Evolutionary conservation across 78 protist genomes (phyloP).

Genomic region (Pirum gemmata): DNA sequence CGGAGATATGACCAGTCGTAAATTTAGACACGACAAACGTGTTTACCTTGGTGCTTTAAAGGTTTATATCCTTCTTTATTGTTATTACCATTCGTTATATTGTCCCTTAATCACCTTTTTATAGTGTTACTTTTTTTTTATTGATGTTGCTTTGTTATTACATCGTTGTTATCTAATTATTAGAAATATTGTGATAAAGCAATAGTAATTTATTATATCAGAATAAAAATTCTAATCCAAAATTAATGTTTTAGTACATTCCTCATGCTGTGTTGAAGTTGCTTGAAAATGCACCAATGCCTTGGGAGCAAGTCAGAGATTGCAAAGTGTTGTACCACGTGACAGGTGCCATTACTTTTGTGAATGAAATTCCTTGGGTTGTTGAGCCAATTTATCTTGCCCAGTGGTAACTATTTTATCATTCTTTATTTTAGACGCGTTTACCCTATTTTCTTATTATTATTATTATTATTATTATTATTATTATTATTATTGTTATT

Average conservation of each 20-base stretch:
- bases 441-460: too few relatives aligned
- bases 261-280: constrained; percentile 97
- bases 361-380: constrained; percentile 94
- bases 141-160: too few relatives aligned
- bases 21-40: constrained; percentile 89
- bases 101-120: too few relatives aligned
- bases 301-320: constrained; percentile 87
- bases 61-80: neutral
- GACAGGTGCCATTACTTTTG: constrained; percentile 98
- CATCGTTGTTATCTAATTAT: neutral
- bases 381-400: constrained; percentile 94
- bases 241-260: constrained; percentile 60
- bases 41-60: constrained; percentile 97
- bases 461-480: too few relatives aligned
- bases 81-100: too few relatives aligned
- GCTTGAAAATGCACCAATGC: constrained; percentile 99
- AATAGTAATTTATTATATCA: too few relatives aligned
- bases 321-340: constrained; percentile 90
- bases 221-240: neutral
- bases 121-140: too few relatives aligned
- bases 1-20: constrained; percentile 92
- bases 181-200: too few relatives aligned
- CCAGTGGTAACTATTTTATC: too few relatives aligned
- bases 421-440: too few relatives aligned
- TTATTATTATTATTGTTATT: too few relatives aligned